Evolutionary conservation across 2,329 filamentous ascomycete genomes (phyloP), one percentile per base, ranked within the genome.

Genomic region (Zymoseptoria pseudotritici): DNA sequence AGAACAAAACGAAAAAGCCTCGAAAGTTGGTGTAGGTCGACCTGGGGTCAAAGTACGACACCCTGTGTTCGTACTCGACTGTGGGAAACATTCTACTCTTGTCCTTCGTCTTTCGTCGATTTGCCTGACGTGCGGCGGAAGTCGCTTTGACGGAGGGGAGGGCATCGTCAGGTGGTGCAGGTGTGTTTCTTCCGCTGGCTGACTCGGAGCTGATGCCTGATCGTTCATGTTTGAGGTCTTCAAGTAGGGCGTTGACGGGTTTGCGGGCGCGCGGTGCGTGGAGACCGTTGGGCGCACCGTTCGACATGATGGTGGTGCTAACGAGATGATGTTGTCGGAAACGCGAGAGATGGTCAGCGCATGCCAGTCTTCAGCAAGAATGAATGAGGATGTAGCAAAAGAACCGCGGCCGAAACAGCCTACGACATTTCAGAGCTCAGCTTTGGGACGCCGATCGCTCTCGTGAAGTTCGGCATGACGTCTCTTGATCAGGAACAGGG

Each of bases 1-100:
- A 99, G 78, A 99, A 99, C 46, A 99, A 83, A 57, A 94, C 90
- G 78, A 97, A 99, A 82, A 99, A 99, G 72, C 94, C 94, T 69
- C 91, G 86, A 74, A 99, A 99, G 75, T 99, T 91, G 70, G 86
- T 86, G 74, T 97, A 92, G 70, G 96, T 91, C 75, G 90, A 96
- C 55, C 85, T 83, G 0, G 92, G 91, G 72, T 99, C 94, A 73
- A 99, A 96, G 77, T 99, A 93, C 19, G 93, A 97, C 21, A 97
- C 87, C 59, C 94, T 88, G 61, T 89, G 87, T 50, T 90, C 84
- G 77, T 93, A 99, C 70, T 96, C 90, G 72, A 96, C 91, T 21
- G 90, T 94, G 21, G 95, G 93, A 73, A 97, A 99, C 66, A 97
- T 81, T 59, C 87, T 87, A 7, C 22, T 19, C 65, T 88, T 86